phyloP scores from a whole-genome alignment of 345 rosid genomes.

The Murraya paniculata region DNA sequence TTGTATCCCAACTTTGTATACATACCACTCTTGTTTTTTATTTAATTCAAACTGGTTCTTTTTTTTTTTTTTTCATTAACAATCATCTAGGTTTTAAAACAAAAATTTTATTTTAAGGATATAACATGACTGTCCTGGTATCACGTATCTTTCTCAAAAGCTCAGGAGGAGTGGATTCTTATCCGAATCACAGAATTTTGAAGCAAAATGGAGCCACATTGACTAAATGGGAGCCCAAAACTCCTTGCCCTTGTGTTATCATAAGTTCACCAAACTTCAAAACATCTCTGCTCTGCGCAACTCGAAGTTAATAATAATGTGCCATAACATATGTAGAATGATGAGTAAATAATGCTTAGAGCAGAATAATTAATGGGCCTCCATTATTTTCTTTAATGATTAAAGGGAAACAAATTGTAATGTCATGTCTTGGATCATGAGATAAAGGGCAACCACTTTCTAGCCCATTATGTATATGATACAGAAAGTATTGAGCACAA shows the following conservation, averaged over 20 bases:
- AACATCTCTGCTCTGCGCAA: background rate
- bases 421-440: constrained; percentile 1
- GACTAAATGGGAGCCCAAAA: background rate
- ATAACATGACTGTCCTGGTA: too few species aligned
- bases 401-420: background rate
- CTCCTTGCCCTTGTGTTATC: background rate
- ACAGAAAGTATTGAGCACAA: background rate
- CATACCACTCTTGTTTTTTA: too few species aligned
- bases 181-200: background rate
- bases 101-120: too few species aligned
- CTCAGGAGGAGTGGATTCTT: too few species aligned
- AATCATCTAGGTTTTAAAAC: too few species aligned
- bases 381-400: background rate
- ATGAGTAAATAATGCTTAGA: background rate
- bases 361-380: background rate
- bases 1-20: too few species aligned
- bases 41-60: too few species aligned
- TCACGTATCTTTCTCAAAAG: too few species aligned
- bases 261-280: background rate
- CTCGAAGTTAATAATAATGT: too few species aligned
- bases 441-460: constrained; percentile 12
- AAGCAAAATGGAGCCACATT: background rate
- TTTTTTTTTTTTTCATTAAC: too few species aligned
- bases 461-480: background rate
- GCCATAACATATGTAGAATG: background rate